phyloP scores from a whole-genome alignment of 345 rosid species.

The Clausena lansium region DNA sequence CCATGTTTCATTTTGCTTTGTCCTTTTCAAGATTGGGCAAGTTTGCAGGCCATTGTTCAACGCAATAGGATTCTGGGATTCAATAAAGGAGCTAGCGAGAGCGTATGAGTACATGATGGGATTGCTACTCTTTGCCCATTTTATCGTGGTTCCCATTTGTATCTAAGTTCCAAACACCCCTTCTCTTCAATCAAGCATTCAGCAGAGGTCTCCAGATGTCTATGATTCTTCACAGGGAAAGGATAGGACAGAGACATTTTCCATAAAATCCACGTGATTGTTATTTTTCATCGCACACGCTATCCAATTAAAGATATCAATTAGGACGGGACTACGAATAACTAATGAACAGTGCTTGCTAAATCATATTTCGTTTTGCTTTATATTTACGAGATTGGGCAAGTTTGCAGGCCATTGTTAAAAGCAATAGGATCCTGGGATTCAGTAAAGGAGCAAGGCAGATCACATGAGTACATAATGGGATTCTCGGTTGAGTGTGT shows the following conservation, averaged over 20 bases:
- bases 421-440: conserved; percentile 68
- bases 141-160: conserved; percentile 90
- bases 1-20: neutral
- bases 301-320: neutral
- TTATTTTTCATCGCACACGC: neutral
- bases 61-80: conserved; percentile 66
- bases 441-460: conserved; percentile 75
- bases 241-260: conserved; percentile 26
- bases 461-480: conserved; percentile 90
- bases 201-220: conserved; percentile 96
- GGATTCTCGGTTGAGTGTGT: too few species aligned
- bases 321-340: neutral
- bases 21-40: conserved; percentile 62
- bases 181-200: conserved; percentile 92
- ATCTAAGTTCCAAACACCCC: conserved; percentile 79
- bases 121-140: conserved; percentile 57
- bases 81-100: conserved; percentile 84
- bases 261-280: neutral
- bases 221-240: conserved; percentile 66
- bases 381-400: conserved; percentile 56
- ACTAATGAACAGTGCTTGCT: neutral
- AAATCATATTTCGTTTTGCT: neutral
- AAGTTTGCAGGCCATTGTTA: conserved; percentile 52
- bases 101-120: conserved; percentile 90
- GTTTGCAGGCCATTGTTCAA: conserved; percentile 51